Percentiles rank a stretch among this genome's conserved stretches.
phyloP scores from a whole-genome alignment of 805 yeast genomes.

The Lipomyces sp. region DNA sequence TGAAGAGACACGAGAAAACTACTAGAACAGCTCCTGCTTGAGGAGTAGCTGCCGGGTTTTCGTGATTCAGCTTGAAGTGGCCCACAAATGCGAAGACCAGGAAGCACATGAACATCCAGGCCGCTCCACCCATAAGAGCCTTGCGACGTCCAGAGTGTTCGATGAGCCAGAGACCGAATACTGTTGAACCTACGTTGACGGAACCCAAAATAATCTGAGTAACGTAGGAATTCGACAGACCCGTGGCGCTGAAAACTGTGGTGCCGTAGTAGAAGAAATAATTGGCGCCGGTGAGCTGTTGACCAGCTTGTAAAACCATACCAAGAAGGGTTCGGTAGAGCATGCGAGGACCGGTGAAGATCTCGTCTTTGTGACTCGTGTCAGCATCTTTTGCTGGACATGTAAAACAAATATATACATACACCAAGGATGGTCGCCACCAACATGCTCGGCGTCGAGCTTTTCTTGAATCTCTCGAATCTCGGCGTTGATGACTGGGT shows the following conservation, averaged over 20 bases:
- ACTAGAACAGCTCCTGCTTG: slow-evolving; percentile 52
- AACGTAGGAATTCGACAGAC: slow-evolving; percentile 53
- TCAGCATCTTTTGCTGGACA: neutral
- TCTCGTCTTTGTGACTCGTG: slow-evolving; percentile 2
- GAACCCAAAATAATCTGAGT: slow-evolving; percentile 52
- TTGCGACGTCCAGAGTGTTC: slow-evolving; percentile 71
- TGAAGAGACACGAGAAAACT: slow-evolving; percentile 62
- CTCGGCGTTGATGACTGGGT: neutral
- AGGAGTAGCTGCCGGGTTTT: slow-evolving; percentile 10
- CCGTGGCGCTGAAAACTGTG: slow-evolving; percentile 52
- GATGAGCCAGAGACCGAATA: slow-evolving; percentile 58
- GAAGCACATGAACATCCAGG: slow-evolving; percentile 63
- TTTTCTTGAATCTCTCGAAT: neutral
- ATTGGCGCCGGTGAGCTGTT: slow-evolving; percentile 50
- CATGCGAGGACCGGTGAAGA: slow-evolving; percentile 8
- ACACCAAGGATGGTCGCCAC: slow-evolving; percentile 8
- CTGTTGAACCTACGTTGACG: slow-evolving; percentile 55
- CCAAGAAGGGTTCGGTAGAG: slow-evolving; percentile 60
- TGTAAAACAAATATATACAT: neutral
- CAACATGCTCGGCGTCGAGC: slow-evolving; percentile 2
- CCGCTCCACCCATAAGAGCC: slow-evolving; percentile 62
- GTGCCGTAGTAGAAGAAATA: slow-evolving; percentile 55
- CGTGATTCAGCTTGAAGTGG: slow-evolving; percentile 43
- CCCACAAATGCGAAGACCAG: slow-evolving; percentile 72
- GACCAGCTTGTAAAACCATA: slow-evolving; percentile 49